Percentiles rank a stretch among this genome's conserved stretches.
Conservation (phyloP, 495 filamentous ascomycete species). For the Aspergillus heteromorphus region DNA sequence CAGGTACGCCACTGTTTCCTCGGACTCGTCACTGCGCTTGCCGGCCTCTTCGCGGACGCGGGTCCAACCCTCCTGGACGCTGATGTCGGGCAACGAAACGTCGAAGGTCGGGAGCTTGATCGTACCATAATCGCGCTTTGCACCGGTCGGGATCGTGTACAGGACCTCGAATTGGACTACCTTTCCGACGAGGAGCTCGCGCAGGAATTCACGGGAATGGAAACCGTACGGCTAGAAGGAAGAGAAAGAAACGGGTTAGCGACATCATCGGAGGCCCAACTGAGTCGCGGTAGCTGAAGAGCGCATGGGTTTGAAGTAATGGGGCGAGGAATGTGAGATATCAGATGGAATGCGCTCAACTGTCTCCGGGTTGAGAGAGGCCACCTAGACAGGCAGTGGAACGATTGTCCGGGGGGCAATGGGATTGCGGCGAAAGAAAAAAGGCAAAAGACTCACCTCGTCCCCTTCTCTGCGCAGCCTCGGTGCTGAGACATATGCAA, state of each 20-base stretch:
- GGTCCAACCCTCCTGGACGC: slow-evolving; percentile 80
- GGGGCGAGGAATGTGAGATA: background rate
- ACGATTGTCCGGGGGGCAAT: background rate
- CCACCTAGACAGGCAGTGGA: background rate
- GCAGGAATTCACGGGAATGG: slow-evolving; percentile 86
- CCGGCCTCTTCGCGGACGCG: slow-evolving; percentile 91
- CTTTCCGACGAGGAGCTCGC: slow-evolving; percentile 79
- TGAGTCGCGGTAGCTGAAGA: background rate
- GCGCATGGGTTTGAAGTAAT: background rate
- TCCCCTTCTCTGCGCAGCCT: slow-evolving; percentile 83
- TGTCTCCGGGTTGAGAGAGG: background rate
- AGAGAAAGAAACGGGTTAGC: slow-evolving; percentile 3
- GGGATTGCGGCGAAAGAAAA: slow-evolving; percentile 2
- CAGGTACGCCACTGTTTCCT: slow-evolving; percentile 62
- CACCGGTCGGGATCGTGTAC: slow-evolving; percentile 75
- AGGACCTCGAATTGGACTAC: slow-evolving; percentile 75
- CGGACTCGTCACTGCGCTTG: slow-evolving; percentile 71
- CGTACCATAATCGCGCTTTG: slow-evolving; percentile 80
- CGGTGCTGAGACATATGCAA: slow-evolving; percentile 88
- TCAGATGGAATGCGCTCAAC: background rate
- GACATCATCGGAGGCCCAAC: background rate
- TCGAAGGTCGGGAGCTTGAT: slow-evolving; percentile 66
- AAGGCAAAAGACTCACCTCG: slow-evolving; percentile 51
- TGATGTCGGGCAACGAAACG: slow-evolving; percentile 68
- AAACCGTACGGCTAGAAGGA: slow-evolving; percentile 66